A percentile compares a stretch with the other conserved stretches of the same genome.
phyloP scores from a whole-genome alignment of 495 filamentous ascomycete genomes.

The Penicillium bovifimosum region DNA sequence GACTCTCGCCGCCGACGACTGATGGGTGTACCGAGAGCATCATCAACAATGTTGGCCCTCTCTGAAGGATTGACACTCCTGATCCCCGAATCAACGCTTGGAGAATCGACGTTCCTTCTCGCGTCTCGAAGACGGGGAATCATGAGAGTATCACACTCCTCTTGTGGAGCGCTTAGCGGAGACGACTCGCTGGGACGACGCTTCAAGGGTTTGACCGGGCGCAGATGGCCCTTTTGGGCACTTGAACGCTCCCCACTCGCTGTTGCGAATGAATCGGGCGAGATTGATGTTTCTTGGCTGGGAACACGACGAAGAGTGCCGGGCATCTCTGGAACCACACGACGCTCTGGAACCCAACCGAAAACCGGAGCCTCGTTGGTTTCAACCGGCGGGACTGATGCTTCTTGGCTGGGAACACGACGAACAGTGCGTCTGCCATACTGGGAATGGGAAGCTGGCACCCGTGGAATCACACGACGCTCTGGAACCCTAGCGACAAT shows the following conservation, averaged over 20 bases:
- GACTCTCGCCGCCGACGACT: too few relatives aligned
- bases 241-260: slow-evolving; percentile 21
- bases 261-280: slow-evolving; percentile 28
- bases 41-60: slow-evolving; percentile 10
- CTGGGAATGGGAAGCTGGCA: too few relatives aligned
- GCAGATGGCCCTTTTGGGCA: slow-evolving; percentile 10
- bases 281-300: slow-evolving; percentile 30
- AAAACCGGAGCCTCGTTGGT: slow-evolving; percentile 28
- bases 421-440: too few relatives aligned
- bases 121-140: slow-evolving; percentile 7
- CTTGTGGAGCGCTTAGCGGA: slow-evolving; percentile 4
- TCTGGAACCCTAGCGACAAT: too few relatives aligned
- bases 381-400: too few relatives aligned
- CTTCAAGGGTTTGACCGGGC: not conserved
- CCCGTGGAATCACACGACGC: too few relatives aligned
- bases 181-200: not conserved
- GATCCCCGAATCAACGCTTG: slow-evolving; percentile 54
- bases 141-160: slow-evolving; percentile 18
- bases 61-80: slow-evolving; percentile 41
- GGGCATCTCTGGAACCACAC: slow-evolving; percentile 29
- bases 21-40: not conserved
- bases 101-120: slow-evolving; percentile 3
- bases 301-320: slow-evolving; percentile 29
- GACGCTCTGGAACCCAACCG: slow-evolving; percentile 31
- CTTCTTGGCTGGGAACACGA: too few relatives aligned